Base-by-base conservation (phyloP, 768 basidiomycete species). In the Gloeopeniophorella convolvens region DNA sequence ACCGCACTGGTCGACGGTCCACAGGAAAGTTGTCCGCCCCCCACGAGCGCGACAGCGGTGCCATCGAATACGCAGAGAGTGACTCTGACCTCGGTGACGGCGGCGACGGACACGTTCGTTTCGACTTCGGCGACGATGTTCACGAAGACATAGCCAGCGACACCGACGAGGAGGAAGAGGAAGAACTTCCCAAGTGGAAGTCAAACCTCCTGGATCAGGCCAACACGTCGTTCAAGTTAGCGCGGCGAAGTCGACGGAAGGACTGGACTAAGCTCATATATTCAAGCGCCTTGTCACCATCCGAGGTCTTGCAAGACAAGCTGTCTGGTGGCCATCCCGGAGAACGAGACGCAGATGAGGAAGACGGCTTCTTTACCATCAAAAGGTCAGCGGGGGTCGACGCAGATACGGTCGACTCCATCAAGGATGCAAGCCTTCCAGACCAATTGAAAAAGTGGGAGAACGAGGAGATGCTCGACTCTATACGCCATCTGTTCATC, bases 261-360 rank as follows among this genome's bases (percentile, higher is more conserved):
- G 81, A 95, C 62, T 88, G 92, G 80, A 89, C 83, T 61, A 83
- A 83, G 44, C 76, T 95, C 39, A 89, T 97, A 45, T 97, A 97
- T 65, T 73, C 74, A 32, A 77, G 77, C 36, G 65, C 74, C 4
- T 73, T 91, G 10, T 77, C 83, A 3, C 85, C 91, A 0, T 74
- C 77, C 47, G 75, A 89, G 60, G 80, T 94, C 33, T 61, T 85
- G 1, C 61, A 65, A 1, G 78, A 76, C 6, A 64, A 68, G 9
- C n/a, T 45, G 23, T 48, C 46, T 20, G 50, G 44, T n/a, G 55
- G 60, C 0, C 15, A 1, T 10, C 59, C 54, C 1, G 47, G 45
- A 15, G 60, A 63, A 12, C 62, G 65, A 3, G 70, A 68, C 9
- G 71, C 66, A 23, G 75, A 75, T 20, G 80, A 80, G 2, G 85